Base-by-base conservation (phyloP, 768 basidiomycete species). In the Kwoniella botswanensis region DNA sequence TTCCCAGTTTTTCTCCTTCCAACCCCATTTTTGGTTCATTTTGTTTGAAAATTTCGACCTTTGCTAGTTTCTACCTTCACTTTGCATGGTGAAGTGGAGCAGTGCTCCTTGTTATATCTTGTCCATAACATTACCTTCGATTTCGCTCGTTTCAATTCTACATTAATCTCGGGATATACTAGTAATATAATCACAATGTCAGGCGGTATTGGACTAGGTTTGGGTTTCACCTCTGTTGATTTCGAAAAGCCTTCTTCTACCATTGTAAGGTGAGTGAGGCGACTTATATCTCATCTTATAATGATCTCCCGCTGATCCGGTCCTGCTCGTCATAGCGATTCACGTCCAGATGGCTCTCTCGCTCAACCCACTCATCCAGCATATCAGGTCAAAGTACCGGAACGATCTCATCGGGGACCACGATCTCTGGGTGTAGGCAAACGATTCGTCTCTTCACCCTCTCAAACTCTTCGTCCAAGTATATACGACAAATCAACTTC, bases 391-490 rank as follows among this genome's bases (percentile, higher is more conserved):
- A 9, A 18, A n/a, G 18, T 66, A 22, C 65, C 64, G 1, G 41
- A 65, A 29, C 66, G 65, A 18, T 63, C 65, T 2, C 69, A 54
- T 44, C 24, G 61, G 24, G 71, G 68, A 29, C 71, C 71, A 26
- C 59, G 74, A 2, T 75, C 74, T 2, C 42, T 75, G 11, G 71
- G 68, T 12, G 55, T 66, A 17, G 71, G 74, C 10, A 59, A 68
- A 26, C 42, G 68, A 26, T 70, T 75, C 58, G 59, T 72, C 10
- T 56, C 63, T 3, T 22, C 71, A 6, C 74, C 74, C 22, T 64
- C 68, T 1, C 21, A 62, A 3, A 66, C 44, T 9, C 71, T 75
- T 17, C 71, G 68, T 41, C 64, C 68, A 17, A 75, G 67, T 3
- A 52, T 69, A 43, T 75, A 75, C 57, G 71, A 71, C 21, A 42